These are phyloP conservation scores for Leishmania gerbilli DNA, from an alignment of 208 protist species.

Conservation along the genomic window DNA sequence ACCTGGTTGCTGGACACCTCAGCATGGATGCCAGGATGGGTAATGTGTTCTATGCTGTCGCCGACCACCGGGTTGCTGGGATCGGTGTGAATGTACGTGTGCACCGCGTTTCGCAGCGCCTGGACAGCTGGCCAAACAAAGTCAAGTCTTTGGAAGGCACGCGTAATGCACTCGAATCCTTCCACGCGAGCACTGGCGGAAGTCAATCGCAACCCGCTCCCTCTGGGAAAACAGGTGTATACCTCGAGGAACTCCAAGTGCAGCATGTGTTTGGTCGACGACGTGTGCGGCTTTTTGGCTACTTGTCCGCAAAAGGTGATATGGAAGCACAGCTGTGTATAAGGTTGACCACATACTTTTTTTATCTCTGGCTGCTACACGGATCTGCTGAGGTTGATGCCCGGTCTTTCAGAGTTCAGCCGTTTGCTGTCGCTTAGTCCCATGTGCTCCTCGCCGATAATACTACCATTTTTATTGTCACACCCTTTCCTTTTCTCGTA, in stretches of 20 bases:
- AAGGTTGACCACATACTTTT: not conserved
- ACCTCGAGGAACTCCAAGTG: slow-evolving; percentile 62
- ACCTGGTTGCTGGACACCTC: slow-evolving; percentile 79
- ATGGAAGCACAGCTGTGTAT: not conserved
- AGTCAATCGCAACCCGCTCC: slow-evolving; percentile 90
- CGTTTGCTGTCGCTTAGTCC: not conserved
- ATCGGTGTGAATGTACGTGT: slow-evolving; percentile 95
- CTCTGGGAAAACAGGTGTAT: slow-evolving; percentile 94
- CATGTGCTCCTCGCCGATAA: not conserved
- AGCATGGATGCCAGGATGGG: slow-evolving; percentile 95
- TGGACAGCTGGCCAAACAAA: slow-evolving; percentile 78
- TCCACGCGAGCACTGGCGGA: slow-evolving; percentile 79
- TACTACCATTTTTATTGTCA: not conserved
- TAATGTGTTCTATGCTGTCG: slow-evolving; percentile 73
- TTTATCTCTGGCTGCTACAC: not conserved
- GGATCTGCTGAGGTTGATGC: not conserved
- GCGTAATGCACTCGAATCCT: slow-evolving; percentile 87
- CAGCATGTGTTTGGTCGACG: slow-evolving; percentile 40
- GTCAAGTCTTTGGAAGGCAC: slow-evolving; percentile 90
- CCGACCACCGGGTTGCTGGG: slow-evolving; percentile 61
- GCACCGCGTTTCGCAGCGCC: slow-evolving; percentile 90
- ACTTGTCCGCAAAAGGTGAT: not conserved
- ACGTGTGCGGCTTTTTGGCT: slow-evolving; percentile 57
- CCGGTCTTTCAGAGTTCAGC: not conserved
- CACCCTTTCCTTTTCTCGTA: slow-evolving; percentile 1